Evolutionary conservation across 257 asterid genomes (phyloP).

Genomic region (Solanum dulcamara): DNA sequence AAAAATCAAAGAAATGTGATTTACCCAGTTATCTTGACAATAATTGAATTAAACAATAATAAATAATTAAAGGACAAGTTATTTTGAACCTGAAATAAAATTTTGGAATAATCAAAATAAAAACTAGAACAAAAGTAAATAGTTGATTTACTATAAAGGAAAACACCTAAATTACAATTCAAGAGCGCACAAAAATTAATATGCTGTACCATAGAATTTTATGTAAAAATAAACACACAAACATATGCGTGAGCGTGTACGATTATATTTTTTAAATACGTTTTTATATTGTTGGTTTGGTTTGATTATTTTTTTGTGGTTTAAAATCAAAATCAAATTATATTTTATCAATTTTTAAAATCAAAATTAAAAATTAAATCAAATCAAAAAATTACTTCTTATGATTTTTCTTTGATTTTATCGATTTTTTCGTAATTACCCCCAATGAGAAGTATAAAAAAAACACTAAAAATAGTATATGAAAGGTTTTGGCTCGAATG

Average conservation of each 20-base stretch:
- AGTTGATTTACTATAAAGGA: neutral
- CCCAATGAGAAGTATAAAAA: neutral
- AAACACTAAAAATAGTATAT: neutral
- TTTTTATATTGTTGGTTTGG: neutral
- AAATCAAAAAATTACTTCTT: no score
- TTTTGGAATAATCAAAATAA: no score
- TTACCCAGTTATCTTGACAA: no score
- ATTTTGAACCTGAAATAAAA: no score
- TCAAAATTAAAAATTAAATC: no score
- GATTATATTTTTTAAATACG: neutral
- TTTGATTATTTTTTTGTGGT: neutral
- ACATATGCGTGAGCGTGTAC: neutral
- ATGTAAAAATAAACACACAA: neutral
- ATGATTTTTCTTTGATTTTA: neutral
- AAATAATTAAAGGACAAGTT: no score
- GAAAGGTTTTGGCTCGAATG: neutral
- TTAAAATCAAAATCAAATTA: neutral
- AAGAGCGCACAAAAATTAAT: neutral
- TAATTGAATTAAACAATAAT: no score
- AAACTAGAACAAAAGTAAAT: no score
- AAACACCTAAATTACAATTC: neutral
- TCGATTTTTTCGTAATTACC: neutral
- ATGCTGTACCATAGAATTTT: neutral
- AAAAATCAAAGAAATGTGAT: no score
- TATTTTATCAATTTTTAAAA: neutral